Conservation (phyloP, 805 yeast species). For the Yamadazyma philogaea region DNA sequence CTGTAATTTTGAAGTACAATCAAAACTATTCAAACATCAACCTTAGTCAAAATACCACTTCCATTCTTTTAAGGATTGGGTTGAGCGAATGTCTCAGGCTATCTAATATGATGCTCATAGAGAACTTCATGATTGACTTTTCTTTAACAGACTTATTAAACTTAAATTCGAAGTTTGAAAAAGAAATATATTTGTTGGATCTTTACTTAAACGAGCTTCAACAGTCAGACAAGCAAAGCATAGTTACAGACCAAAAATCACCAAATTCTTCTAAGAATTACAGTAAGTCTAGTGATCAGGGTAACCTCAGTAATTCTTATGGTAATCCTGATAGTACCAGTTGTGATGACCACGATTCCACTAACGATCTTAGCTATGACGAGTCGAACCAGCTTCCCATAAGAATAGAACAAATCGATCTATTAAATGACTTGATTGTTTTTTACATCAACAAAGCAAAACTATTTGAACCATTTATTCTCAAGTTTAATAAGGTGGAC, state of each 20-base stretch:
- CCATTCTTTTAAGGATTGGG: conserved; percentile 43
- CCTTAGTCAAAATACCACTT: conserved; percentile 21
- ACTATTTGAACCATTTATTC: conserved; percentile 50
- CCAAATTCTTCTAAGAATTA: not conserved
- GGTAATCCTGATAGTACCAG: too few species aligned
- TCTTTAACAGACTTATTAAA: conserved; percentile 37
- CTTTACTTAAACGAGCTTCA: conserved; percentile 10
- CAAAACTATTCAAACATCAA: conserved; percentile 17
- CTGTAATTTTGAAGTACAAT: conserved; percentile 23
- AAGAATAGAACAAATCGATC: conserved; percentile 28
- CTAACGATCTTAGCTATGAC: conserved; percentile 17
- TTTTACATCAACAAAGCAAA: conserved; percentile 52
- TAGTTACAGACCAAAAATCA: not conserved
- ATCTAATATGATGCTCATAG: conserved; percentile 50
- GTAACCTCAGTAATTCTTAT: not conserved
- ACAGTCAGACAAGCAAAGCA: not conserved
- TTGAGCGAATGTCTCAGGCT: conserved; percentile 47
- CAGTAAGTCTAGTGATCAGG: not conserved
- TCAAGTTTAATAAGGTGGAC: conserved; percentile 24
- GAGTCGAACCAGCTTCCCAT: conserved; percentile 20
- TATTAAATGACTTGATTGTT: conserved; percentile 44
- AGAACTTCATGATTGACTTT: conserved; percentile 48
- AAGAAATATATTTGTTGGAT: conserved; percentile 38
- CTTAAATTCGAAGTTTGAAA: conserved; percentile 39
- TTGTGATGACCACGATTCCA: conserved; percentile 11